These are phyloP conservation scores for Cercophora scortea DNA, from an alignment of 495 filamentous ascomycete genomes.

Conservation along the genomic window DNA sequence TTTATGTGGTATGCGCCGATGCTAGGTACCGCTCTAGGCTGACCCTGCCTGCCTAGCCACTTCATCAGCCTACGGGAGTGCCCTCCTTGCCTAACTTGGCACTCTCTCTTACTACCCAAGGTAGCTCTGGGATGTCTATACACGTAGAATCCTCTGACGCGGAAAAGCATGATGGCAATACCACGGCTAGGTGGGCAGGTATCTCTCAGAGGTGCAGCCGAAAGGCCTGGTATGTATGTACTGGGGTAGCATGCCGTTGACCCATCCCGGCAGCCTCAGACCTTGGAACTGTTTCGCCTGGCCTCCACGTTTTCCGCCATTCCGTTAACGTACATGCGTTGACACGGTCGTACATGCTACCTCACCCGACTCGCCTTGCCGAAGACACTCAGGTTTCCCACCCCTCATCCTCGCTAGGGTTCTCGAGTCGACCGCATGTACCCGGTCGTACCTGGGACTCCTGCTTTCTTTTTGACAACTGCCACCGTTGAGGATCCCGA, in stretches of 20 bases:
- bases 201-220: background rate
- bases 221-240: background rate
- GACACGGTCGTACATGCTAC: conserved; percentile 10
- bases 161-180: background rate
- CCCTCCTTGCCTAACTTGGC: background rate
- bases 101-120: too few relatives aligned
- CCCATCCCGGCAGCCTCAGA: conserved; percentile 8
- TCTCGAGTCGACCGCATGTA: conserved; percentile 1
- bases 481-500: conserved; percentile 10
- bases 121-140: too few relatives aligned
- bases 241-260: conserved; percentile 5
- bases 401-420: background rate
- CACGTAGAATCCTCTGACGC: background rate
- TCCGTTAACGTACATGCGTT: conserved; percentile 20
- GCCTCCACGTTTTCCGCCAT: conserved; percentile 9
- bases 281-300: conserved; percentile 2
- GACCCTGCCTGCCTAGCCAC: background rate
- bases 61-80: background rate
- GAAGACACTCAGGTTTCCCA: conserved; percentile 8
- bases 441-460: conserved; percentile 4
- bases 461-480: conserved; percentile 7
- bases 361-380: conserved; percentile 5
- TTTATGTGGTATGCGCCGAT: conserved; percentile 1
- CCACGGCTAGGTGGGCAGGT: background rate
- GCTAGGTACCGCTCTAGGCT: background rate